Base-by-base conservation (phyloP, 129 eudicot species). In the Helichrysum umbraculigerum region DNA sequence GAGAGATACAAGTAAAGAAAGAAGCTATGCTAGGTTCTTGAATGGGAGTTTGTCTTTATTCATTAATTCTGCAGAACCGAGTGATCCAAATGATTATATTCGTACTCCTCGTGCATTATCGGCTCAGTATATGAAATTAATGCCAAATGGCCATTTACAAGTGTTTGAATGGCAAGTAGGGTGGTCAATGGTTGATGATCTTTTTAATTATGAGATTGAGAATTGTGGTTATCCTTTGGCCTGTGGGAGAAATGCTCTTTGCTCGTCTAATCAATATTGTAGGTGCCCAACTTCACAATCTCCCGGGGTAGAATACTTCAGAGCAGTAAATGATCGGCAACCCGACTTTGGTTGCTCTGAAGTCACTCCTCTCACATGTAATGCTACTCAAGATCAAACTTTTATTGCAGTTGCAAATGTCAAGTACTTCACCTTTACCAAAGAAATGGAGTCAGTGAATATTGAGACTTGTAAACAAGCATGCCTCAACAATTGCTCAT, bases 401-500 rank as follows among this genome's bases (percentile, higher is more conserved):
- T 71, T 86, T 59, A 17, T 83, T 51, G 59, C 22, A 73, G 77
- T 76, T 11, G 14, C 9, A 33, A 44, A 80, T 4, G 28, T 58
- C 17, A 33, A 32, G 3, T 77, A 73, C 57, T 70, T 80, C 44
- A 44, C 41, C n/a, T 56, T 50, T 19, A 51, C 0, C 4, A 32
- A 20, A 9, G 20, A 12, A 20, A 10, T 30, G 65, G 15, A n/a
- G 14, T 32, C 8, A 3, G 70, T 57, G 71, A 29, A 73, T 68
- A 44, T 14, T 12, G 85, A 83, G 39, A 44, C 72, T 20, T 86
- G 86, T 61, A 86, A 79, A 68, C 56, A 44, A 61, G 85, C 80
- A 19, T 82, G 89, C 33, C 61, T 82, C 64, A 52, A 66, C 19
- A 79, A 79, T 33, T 85, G 86, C 67, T 60, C 77, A 3, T 85